Percentiles rank a stretch among this genome's conserved stretches.
These are phyloP conservation scores for Diaporthe nobilis DNA, from an alignment of 2,329 filamentous ascomycete genomes.

Conservation along the genomic window DNA sequence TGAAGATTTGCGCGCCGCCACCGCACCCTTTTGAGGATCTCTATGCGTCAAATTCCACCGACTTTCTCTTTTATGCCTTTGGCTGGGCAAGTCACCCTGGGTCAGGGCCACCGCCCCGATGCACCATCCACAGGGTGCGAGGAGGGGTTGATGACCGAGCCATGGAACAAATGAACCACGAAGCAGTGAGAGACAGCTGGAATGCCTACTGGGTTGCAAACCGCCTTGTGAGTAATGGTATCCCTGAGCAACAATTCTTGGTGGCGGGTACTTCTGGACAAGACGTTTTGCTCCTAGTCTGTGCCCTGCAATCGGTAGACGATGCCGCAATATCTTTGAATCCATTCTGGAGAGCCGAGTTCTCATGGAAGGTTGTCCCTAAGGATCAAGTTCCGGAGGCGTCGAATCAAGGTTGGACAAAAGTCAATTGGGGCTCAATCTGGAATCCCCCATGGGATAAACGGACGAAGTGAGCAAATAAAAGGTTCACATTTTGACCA, in stretches of 20 bases:
- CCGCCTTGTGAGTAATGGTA: neutral
- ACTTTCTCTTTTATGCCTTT: constrained; percentile 36
- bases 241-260: constrained; percentile 6
- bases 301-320: neutral
- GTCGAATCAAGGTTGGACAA: neutral
- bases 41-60: neutral
- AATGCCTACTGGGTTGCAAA: constrained; percentile 29
- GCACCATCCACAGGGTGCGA: constrained; percentile 32
- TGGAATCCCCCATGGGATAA: neutral
- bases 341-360: constrained; percentile 18
- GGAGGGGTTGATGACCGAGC: constrained; percentile 4
- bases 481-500: too few species aligned
- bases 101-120: neutral
- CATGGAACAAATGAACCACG: constrained; percentile 33
- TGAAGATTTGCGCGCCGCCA: constrained; percentile 15
- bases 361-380: constrained; percentile 21
- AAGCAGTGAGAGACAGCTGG: constrained; percentile 28
- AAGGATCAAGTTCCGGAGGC: neutral
- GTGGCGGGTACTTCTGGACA: neutral
- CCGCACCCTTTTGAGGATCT: neutral
- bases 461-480: neutral
- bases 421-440: neutral
- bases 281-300: neutral
- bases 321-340: neutral
- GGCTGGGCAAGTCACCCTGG: constrained; percentile 13